A percentile compares a stretch with the other conserved stretches of the same genome.
Conservation (phyloP, 225 moss, liverwort and hornwort species). For the Anthoceros angustus region DNA sequence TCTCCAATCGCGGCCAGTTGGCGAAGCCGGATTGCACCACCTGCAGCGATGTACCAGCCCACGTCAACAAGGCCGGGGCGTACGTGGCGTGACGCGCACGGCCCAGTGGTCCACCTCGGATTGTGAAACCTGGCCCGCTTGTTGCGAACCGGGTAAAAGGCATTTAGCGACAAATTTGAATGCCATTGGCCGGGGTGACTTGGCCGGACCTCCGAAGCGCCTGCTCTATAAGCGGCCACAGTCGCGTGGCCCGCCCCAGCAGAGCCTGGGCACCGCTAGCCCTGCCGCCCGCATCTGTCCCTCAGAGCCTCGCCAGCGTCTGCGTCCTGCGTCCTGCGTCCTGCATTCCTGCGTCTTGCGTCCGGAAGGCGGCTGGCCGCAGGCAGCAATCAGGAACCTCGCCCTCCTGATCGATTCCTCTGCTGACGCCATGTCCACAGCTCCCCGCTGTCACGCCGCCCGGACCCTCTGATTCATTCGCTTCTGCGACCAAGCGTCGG, state of each 20-base stretch:
- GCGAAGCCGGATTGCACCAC: too few relatives aligned
- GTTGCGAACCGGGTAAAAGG: neutral
- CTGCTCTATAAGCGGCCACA: neutral
- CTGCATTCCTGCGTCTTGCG: too few relatives aligned
- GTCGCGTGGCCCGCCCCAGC: neutral
- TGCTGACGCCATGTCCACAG: too few relatives aligned
- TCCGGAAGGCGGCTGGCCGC: too few relatives aligned
- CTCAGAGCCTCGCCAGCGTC: neutral
- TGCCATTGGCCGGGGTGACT: neutral
- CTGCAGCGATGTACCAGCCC: neutral
- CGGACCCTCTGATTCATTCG: too few relatives aligned
- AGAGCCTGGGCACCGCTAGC: neutral
- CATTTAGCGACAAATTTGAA: neutral
- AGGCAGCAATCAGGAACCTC: too few relatives aligned
- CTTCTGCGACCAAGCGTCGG: too few relatives aligned
- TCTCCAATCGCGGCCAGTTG: too few relatives aligned
- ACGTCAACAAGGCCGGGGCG: neutral
- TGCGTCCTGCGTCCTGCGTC: too few relatives aligned
- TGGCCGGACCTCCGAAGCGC: neutral
- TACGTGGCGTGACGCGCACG: neutral
- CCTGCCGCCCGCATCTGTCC: neutral
- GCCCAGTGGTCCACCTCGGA: neutral
- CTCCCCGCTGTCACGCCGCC: too few relatives aligned
- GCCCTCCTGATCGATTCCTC: too few relatives aligned
- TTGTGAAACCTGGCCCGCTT: neutral